Evolutionary conservation across 2,329 filamentous ascomycete genomes (phyloP).

Genomic region (Immersiporthe knoxdaviesiana): DNA sequence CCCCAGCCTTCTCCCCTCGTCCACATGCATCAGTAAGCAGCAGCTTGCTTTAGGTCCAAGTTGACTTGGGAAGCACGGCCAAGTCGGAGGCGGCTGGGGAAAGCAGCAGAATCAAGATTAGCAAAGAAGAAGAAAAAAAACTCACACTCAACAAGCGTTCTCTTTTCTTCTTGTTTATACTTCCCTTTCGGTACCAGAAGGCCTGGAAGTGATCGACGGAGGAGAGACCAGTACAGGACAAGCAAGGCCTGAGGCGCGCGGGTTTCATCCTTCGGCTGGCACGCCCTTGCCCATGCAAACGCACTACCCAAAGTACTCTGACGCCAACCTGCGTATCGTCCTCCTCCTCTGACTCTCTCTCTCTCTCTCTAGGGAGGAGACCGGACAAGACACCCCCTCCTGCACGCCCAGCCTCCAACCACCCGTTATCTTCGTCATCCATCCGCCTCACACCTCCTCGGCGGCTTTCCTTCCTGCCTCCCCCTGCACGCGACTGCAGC

Average conservation of each 20-base stretch:
- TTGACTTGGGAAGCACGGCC: background rate
- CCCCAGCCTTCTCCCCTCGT: conserved; percentile 28
- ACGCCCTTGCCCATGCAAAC: conserved; percentile 2
- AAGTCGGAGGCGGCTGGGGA: background rate
- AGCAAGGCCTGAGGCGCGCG: background rate
- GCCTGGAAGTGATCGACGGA: background rate
- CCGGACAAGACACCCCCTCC: background rate
- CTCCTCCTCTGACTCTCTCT: background rate
- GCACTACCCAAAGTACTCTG: background rate
- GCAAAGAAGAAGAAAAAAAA: background rate
- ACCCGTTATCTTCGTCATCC: background rate
- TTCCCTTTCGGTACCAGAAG: background rate
- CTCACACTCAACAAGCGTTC: too few species aligned
- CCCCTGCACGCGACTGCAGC: background rate
- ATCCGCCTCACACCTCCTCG: background rate
- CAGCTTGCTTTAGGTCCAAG: background rate
- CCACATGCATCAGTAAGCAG: conserved; percentile 15
- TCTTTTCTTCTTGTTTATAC: too few species aligned
- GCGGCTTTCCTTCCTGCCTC: background rate
- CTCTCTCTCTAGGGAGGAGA: background rate
- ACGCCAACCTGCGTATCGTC: background rate
- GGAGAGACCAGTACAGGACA: background rate
- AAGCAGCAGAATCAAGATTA: background rate
- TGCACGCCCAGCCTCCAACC: background rate
- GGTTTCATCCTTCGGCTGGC: conserved; percentile 4